Conservation (phyloP, 176 grass and related monocot genomes). For the Triticum timopheevii region DNA sequence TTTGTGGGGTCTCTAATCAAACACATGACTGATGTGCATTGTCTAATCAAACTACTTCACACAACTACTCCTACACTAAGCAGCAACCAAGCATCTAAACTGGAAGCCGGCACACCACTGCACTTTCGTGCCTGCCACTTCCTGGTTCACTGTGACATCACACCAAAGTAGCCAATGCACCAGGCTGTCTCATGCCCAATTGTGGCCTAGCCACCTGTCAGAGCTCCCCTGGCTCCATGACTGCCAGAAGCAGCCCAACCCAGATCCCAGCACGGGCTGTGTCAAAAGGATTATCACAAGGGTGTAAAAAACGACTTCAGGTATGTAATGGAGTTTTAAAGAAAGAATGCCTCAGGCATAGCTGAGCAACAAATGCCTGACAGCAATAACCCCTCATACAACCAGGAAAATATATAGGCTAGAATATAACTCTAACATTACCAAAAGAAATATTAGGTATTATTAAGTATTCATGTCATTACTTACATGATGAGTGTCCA, state of each 20-base stretch:
- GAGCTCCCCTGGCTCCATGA: no score
- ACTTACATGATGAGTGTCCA: conserved; percentile 85
- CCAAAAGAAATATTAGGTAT: conserved; percentile 10
- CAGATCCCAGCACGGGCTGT: no score
- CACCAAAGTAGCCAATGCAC: neutral
- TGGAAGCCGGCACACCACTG: neutral
- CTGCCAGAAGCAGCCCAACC: no score
- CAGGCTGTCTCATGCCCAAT: neutral
- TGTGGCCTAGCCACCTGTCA: no score
- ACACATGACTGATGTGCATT: neutral
- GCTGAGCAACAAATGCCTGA: neutral
- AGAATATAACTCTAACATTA: neutral
- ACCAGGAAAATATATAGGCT: no score
- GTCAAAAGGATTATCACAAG: neutral
- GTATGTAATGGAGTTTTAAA: neutral
- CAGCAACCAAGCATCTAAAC: neutral
- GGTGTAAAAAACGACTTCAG: neutral
- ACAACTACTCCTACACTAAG: neutral
- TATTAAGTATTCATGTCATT: neutral
- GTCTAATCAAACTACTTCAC: neutral
- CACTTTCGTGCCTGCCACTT: neutral
- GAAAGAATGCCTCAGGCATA: neutral
- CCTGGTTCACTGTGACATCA: neutral
- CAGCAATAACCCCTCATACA: neutral
- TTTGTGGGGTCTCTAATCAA: neutral